Evolutionary conservation across 345 rosid genomes (phyloP), one percentile per base, ranked within the genome.

Genomic region (Eucalyptus guilfoylei): DNA sequence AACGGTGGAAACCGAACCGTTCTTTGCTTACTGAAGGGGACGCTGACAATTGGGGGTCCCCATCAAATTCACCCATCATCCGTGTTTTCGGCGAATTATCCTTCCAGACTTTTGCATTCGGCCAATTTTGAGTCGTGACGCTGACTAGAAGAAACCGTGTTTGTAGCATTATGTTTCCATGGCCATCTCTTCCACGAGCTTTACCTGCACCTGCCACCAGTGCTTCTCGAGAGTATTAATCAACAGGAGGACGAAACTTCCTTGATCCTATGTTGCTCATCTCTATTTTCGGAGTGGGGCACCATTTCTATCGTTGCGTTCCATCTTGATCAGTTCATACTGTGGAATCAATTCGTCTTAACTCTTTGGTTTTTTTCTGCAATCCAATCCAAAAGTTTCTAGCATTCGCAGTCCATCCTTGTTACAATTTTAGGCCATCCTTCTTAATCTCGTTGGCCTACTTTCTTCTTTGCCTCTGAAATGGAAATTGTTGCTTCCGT

Each of bases 51-150:
- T 12, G 9, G 32, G 40, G 34, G 32, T 62, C 16, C 16, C 69
- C 32, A 1, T 28, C 8, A 13, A 28, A 2, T 15, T 64, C 37
- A 0, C 3, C n/a, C 37, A 6, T 14, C 72, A 7, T 64, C 17
- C 72, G n/a, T 64, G 72, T 37, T 1, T 64, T 64, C 72, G 5
- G 72, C 72, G 72, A 64, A 64, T 30, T 14, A 4, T n/a, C 19
- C 9, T 2, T 30, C 32, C 10, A n/a, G 37, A 32, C 72, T n/a
- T 6, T n/a, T 30, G 72, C 37, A 64, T n/a, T 64, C 72, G 32
- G 10, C 2, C 0, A 15, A 64, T 10, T 64, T 30, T 30, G 72
- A 30, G 37, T 14, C 37, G 72, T 5, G 67, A 60, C 34, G 9
- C 72, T 62, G 72, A 62, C 9, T n/a, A 30, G 34, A 13, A 62